phyloP scores from a whole-genome alignment of 441 rosid species.

The Syzygium malaccense region DNA sequence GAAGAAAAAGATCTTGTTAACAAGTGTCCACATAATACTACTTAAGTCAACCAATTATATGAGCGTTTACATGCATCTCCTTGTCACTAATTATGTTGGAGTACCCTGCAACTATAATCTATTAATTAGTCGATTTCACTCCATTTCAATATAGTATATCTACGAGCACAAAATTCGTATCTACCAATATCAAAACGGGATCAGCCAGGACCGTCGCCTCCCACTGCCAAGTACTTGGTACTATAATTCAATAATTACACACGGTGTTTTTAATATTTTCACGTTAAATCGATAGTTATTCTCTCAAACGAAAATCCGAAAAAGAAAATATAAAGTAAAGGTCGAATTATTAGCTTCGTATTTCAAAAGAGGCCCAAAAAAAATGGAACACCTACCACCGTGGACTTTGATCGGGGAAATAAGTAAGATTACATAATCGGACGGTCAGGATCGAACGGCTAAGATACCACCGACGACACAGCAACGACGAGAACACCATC shows the following conservation, averaged over 20 bases:
- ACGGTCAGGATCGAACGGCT: neutral
- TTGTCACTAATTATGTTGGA: neutral
- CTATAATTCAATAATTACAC: rapidly evolving
- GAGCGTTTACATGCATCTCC: neutral
- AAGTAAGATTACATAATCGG: neutral
- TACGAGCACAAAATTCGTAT: neutral
- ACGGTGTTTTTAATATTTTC: rapidly evolving
- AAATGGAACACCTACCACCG: too few relatives aligned
- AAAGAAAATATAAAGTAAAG: neutral
- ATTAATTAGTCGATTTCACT: neutral
- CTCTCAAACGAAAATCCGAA: neutral
- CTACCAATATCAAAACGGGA: neutral
- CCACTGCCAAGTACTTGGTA: neutral
- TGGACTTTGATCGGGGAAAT: neutral
- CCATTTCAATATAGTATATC: neutral
- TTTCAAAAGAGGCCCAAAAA: neutral
- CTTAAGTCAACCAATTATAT: neutral
- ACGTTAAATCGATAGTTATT: neutral
- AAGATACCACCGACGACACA: neutral
- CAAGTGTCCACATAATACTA: neutral
- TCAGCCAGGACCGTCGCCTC: rapidly evolving
- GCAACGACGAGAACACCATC: neutral
- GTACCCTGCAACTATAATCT: neutral
- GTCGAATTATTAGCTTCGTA: neutral
- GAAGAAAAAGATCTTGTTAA: neutral